Evolutionary conservation across 495 filamentous ascomycete species (phyloP).

Genomic region (Cladorrhinum samala): DNA sequence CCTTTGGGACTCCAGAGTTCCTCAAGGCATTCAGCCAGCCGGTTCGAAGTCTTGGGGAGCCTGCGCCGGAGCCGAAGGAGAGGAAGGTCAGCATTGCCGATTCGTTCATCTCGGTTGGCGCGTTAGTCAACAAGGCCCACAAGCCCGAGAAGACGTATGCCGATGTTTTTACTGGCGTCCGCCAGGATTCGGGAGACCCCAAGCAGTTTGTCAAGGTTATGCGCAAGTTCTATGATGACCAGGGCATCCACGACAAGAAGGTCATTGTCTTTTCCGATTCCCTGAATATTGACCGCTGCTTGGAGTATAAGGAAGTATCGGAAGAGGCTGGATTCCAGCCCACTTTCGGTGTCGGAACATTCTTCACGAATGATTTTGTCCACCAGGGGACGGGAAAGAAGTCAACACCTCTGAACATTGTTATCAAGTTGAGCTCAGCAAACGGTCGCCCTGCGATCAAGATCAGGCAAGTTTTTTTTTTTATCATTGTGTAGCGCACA

Average conservation of each 20-base stretch:
- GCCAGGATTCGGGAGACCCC: conserved; percentile 94
- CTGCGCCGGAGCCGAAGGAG: background rate
- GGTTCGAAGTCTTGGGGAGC: conserved; percentile 27
- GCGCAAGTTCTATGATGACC: conserved; percentile 75
- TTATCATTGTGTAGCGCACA: background rate
- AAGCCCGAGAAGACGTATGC: conserved; percentile 60
- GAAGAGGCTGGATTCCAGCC: conserved; percentile 75
- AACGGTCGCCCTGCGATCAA: conserved; percentile 81
- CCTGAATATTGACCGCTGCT: conserved; percentile 80
- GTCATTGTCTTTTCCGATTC: conserved; percentile 97
- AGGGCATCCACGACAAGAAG: conserved; percentile 75
- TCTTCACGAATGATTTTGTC: conserved; percentile 87
- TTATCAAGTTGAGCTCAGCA: conserved; percentile 89
- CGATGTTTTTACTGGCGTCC: conserved; percentile 76
- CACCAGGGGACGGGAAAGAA: conserved; percentile 64
- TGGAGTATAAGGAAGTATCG: conserved; percentile 78
- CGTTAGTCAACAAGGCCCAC: conserved; percentile 5
- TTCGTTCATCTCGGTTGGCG: conserved; percentile 24
- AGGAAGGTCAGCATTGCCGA: conserved; percentile 28
- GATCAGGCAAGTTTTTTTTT: conserved; percentile 51
- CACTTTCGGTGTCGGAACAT: conserved; percentile 90
- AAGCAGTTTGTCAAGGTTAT: conserved; percentile 73
- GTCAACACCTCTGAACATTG: conserved; percentile 92
- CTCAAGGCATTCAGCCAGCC: conserved; percentile 73
- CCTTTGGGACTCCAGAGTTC: conserved; percentile 90